These are phyloP conservation scores for Cryphonectria carpinicola DNA, from an alignment of 2,329 filamentous ascomycete species.

Conservation along the genomic window DNA sequence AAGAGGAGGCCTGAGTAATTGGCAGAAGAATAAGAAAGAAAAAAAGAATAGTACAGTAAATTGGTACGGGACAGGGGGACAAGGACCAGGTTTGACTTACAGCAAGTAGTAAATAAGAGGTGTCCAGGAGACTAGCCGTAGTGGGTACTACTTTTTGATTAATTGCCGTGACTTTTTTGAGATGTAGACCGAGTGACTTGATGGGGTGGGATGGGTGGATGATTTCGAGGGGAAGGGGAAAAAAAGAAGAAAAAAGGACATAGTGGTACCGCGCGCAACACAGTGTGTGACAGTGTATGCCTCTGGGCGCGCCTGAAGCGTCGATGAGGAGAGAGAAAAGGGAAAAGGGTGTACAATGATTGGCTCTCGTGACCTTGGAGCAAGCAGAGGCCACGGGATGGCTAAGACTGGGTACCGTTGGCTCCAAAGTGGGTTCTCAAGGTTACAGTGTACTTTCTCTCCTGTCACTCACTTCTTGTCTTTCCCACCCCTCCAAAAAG, in stretches of 20 bases:
- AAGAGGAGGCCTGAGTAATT: background rate
- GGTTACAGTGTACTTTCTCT: constrained; percentile 16
- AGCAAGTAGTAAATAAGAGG: constrained; percentile 1
- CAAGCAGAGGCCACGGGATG: constrained; percentile 28
- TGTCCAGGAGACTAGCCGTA: constrained; percentile 10
- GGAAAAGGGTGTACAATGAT: constrained; percentile 30
- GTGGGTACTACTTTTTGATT: constrained; percentile 11
- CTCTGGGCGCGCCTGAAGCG: constrained; percentile 7
- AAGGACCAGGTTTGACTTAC: constrained; percentile 28
- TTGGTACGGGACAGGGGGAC: constrained; percentile 25
- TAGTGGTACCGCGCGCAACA: constrained; percentile 13
- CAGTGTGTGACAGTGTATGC: constrained; percentile 18
- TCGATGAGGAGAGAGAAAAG: background rate
- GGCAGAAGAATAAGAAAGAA: constrained; percentile 5
- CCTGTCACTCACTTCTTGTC: background rate
- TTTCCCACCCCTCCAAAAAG: background rate
- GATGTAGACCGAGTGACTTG: background rate
- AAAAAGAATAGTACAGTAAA: constrained; percentile 18
- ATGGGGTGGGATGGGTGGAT: background rate
- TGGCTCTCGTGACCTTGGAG: constrained; percentile 26
- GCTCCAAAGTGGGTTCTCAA: constrained; percentile 7
- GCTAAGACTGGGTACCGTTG: constrained; percentile 25
- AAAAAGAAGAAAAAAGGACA: background rate
- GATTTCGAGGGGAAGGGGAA: background rate
- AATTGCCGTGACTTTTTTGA: background rate